Evolutionary conservation across 1,139 yeast species (phyloP).

Genomic region (Suhomyces terraborum): DNA sequence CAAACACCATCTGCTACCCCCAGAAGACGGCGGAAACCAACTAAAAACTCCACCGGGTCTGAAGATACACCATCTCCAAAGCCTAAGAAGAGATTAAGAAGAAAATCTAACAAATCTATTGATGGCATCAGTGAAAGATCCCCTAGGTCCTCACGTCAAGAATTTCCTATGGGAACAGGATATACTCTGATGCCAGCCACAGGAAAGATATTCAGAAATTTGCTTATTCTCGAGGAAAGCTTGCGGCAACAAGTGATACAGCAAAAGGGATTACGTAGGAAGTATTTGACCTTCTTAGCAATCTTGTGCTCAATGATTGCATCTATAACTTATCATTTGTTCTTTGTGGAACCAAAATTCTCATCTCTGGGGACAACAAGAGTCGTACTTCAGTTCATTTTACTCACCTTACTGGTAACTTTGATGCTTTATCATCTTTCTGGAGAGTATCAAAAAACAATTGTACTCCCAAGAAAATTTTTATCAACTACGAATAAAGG

Average conservation of each 20-base stretch:
- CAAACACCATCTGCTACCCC: constrained; percentile 11
- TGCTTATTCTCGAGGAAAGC: constrained; percentile 82
- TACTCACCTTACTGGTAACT: constrained; percentile 70
- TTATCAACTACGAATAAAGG: constrained; percentile 84
- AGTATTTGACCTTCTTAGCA: constrained; percentile 71
- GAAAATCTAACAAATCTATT: constrained; percentile 35
- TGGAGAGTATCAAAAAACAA: constrained; percentile 86
- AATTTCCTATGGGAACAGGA: constrained; percentile 34
- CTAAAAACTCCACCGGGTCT: constrained; percentile 1
- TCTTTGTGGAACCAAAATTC: constrained; percentile 27
- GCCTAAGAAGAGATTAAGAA: constrained; percentile 30
- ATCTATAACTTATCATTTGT: constrained; percentile 44
- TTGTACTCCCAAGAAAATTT: constrained; percentile 78
- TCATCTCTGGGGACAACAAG: constrained; percentile 37
- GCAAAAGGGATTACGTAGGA: constrained; percentile 67
- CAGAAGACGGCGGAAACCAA: constrained; percentile 11
- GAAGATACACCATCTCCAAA: constrained; percentile 23
- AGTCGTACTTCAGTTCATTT: constrained; percentile 58
- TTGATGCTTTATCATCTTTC: constrained; percentile 77
- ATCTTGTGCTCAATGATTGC: constrained; percentile 48
- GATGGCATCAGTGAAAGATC: constrained; percentile 27
- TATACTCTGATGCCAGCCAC: constrained; percentile 56
- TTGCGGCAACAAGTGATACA: constrained; percentile 77
- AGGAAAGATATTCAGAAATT: constrained; percentile 74
- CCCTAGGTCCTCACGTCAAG: constrained; percentile 21